A percentile compares a stretch with the other conserved stretches of the same genome.
These are phyloP conservation scores for Aspergillus awamori DNA, from an alignment of 2,329 filamentous ascomycete species.

Conservation along the genomic window DNA sequence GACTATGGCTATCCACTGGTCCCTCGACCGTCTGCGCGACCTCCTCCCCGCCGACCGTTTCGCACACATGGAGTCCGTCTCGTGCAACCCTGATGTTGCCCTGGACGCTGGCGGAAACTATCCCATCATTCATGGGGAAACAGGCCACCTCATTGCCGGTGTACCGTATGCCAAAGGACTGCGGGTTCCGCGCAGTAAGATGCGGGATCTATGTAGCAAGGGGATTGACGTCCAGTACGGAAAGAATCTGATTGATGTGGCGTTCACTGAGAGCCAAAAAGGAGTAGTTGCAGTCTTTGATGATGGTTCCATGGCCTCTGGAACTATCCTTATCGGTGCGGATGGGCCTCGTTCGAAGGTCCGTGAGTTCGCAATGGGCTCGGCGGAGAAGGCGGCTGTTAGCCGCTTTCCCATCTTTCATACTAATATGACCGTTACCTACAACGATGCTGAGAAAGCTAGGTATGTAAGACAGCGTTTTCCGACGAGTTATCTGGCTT, in stretches of 20 bases:
- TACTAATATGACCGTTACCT: slow-evolving; percentile 15
- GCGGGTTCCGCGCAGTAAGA: slow-evolving; percentile 11
- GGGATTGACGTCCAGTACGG: slow-evolving; percentile 13
- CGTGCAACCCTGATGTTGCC: slow-evolving; percentile 8
- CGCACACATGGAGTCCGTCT: neutral
- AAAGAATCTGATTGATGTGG: slow-evolving; percentile 7
- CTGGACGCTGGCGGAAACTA: slow-evolving; percentile 6
- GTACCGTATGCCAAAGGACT: slow-evolving; percentile 11
- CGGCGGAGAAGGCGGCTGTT: slow-evolving; percentile 1
- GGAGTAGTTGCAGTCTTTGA: slow-evolving; percentile 3
- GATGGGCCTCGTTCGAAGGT: slow-evolving; percentile 7
- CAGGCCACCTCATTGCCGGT: slow-evolving; percentile 1
- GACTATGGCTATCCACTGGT: slow-evolving; percentile 17
- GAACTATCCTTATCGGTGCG: slow-evolving; percentile 4
- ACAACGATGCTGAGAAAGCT: slow-evolving; percentile 9
- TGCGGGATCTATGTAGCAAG: slow-evolving; percentile 9
- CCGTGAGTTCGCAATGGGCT: slow-evolving; percentile 3
- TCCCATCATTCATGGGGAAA: slow-evolving; percentile 14
- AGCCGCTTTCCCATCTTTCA: slow-evolving; percentile 16
- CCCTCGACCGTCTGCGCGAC: slow-evolving; percentile 6
- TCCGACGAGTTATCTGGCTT: slow-evolving; percentile 13
- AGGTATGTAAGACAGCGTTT: slow-evolving; percentile 7
- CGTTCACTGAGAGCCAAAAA: slow-evolving; percentile 4
- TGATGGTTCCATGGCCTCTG: slow-evolving; percentile 1
- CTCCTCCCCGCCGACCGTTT: slow-evolving; percentile 4